phyloP scores from a whole-genome alignment of 2,329 filamentous ascomycete species.

The Colletotrichum filicis region DNA sequence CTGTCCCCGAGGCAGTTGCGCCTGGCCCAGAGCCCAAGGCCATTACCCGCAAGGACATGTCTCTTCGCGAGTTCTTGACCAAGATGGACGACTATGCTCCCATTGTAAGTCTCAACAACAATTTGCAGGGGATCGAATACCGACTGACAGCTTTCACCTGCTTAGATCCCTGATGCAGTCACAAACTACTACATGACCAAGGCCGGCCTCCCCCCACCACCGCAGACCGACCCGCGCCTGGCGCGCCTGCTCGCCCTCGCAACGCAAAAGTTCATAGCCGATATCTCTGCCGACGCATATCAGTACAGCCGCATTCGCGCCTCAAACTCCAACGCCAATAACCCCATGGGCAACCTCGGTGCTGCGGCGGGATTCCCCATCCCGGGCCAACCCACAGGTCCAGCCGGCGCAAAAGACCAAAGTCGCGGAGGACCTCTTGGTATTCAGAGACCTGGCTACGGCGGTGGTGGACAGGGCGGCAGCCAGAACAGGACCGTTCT shows the following conservation, averaged over 20 bases:
- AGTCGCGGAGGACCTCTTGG: conserved; percentile 72
- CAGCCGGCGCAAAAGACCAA: conserved; percentile 68
- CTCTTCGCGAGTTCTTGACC: conserved; percentile 87
- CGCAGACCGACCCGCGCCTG: conserved; percentile 88
- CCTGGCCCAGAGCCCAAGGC: conserved; percentile 69
- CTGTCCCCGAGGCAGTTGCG: conserved; percentile 54
- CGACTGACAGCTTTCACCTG: neutral
- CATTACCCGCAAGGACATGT: conserved; percentile 89
- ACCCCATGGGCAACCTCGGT: conserved; percentile 88
- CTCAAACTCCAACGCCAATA: conserved; percentile 88
- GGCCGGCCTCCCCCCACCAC: conserved; percentile 91
- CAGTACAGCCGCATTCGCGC: conserved; percentile 96
- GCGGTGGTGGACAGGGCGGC: conserved; percentile 88
- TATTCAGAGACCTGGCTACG: conserved; percentile 82
- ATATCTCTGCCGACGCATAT: conserved; percentile 96
- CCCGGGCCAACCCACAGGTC: conserved; percentile 68
- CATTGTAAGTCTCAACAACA: conserved; percentile 73
- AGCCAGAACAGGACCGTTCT: conserved; percentile 92
- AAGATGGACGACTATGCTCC: conserved; percentile 99
- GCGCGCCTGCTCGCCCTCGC: conserved; percentile 94
- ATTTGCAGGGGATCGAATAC: neutral
- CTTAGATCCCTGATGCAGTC: conserved; percentile 93
- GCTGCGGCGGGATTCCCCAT: conserved; percentile 77
- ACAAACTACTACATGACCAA: conserved; percentile 98
- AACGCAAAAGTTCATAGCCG: conserved; percentile 99